Conservation (phyloP, 805 yeast species). For the Nakazawaea wickerhamii region DNA sequence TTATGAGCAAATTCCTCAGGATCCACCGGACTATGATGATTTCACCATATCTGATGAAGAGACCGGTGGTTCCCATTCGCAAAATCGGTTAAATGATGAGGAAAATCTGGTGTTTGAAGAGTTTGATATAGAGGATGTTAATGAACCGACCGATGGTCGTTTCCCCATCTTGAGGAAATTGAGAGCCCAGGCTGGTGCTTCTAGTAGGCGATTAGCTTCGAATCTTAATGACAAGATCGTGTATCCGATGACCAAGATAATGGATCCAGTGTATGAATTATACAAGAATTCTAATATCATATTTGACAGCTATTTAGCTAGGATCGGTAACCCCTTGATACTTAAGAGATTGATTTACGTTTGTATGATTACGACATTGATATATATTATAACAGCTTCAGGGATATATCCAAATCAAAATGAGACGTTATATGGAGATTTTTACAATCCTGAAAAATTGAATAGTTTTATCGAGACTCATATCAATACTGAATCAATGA, state of each 20-base stretch:
- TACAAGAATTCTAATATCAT: slow-evolving; percentile 35
- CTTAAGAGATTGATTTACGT: slow-evolving; percentile 75
- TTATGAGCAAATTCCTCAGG: slow-evolving; percentile 9
- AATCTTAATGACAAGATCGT: slow-evolving; percentile 32
- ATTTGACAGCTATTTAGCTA: slow-evolving; percentile 53
- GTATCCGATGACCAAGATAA: slow-evolving; percentile 36
- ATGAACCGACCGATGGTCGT: background rate
- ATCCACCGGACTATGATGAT: slow-evolving; percentile 13
- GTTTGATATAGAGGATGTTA: slow-evolving; percentile 41
- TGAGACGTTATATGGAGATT: slow-evolving; percentile 45
- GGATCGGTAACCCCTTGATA: slow-evolving; percentile 81
- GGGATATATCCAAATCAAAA: slow-evolving; percentile 44
- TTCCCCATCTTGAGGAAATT: background rate
- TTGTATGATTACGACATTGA: slow-evolving; percentile 49
- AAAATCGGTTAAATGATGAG: background rate
- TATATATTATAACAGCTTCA: slow-evolving; percentile 53
- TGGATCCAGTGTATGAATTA: slow-evolving; percentile 50
- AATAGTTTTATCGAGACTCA: slow-evolving; percentile 42
- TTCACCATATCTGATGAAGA: slow-evolving; percentile 9
- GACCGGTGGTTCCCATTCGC: background rate
- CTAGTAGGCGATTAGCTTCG: slow-evolving; percentile 29
- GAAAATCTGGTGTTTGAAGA: slow-evolving; percentile 23
- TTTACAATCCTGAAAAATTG: slow-evolving; percentile 54
- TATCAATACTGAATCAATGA: slow-evolving; percentile 52
- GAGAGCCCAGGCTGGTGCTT: slow-evolving; percentile 23